Evolutionary conservation across 108 stramenopile species (phyloP), one percentile per base, ranked within the genome.

Genomic region (Fragilaria crotonensis): DNA sequence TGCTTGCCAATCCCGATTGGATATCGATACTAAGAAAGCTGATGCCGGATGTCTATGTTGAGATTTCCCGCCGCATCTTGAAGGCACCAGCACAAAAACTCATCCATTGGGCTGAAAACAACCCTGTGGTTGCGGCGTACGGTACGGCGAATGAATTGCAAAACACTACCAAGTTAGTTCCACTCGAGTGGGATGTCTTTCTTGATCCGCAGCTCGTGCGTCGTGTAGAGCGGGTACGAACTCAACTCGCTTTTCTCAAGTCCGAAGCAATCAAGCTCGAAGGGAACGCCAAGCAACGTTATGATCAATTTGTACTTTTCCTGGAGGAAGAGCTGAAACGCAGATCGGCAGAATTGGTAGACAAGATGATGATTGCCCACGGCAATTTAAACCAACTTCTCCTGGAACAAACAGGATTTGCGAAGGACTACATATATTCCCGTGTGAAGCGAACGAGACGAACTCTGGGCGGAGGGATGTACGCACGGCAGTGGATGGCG

Each of bases 101-200:
- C 14, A 93, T 93, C 44, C 91, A 93, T 59, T 93, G 91, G 91
- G 91, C 87, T 5, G 91, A 93, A 64, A 89, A 93, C 62, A 93
- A 93, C 72, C 91, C 91, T 33, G 87, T 93, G 17, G 89, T 91
- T 14, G 89, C 89, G 25, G 89, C 89, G 0, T 87, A 83, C 72
- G 89, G 85, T 20, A 73, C 77, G n/a, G 78, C 72, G 2, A n/a
- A n/a, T n/a, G 62, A 78, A 52, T 58, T 54, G 11, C 72, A 85
- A 59, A 66, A 68, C 33, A 77, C 65, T 59, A 70, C 70, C 30
- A 66, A 52, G 57, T 68, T 83, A n/a, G 67, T 81, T 7, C 75
- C 61, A 36, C 48, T 89, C 25, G 80, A 85, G 53, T 84, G 84
- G 88, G 89, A 91, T 55, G 85, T 91, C n/a, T 91, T 91, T 70